phyloP scores from a whole-genome alignment of 163 green algal genomes.

The Prototheca wickerhamii region DNA sequence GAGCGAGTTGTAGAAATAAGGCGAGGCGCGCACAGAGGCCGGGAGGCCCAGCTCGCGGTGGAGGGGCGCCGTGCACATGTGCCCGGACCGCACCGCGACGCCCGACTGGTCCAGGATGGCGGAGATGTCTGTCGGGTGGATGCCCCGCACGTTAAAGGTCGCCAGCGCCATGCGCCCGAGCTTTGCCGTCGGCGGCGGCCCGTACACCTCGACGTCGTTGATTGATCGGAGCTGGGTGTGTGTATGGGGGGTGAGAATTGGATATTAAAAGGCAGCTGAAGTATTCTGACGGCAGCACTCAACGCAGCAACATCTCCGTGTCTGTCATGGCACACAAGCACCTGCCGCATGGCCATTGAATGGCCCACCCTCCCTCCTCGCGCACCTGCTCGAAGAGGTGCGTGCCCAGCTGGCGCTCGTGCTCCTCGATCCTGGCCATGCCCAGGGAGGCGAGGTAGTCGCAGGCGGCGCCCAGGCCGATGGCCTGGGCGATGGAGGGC shows the following conservation, averaged over 20 bases:
- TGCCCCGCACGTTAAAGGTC: conserved; percentile 87
- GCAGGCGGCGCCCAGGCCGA: conserved; percentile 84
- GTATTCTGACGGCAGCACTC: too few relatives aligned
- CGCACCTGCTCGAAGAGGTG: conserved; percentile 60
- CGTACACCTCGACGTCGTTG: conserved; percentile 74
- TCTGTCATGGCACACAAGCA: too few relatives aligned
- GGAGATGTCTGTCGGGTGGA: conserved; percentile 92
- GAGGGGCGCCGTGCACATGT: conserved; percentile 97
- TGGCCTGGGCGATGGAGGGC: conserved; percentile 87
- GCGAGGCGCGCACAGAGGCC: conserved; percentile 69
- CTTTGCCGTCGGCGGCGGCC: conserved; percentile 47
- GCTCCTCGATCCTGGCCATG: conserved; percentile 55
- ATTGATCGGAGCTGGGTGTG: conserved; percentile 53
- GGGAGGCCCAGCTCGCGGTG: conserved; percentile 70
- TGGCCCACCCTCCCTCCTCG: not conserved
- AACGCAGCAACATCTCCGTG: too few relatives aligned
- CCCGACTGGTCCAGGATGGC: conserved; percentile 81
- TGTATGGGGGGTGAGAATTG: not conserved
- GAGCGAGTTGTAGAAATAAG: conserved; percentile 93
- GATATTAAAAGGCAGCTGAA: not conserved
- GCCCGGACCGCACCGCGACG: conserved; percentile 83
- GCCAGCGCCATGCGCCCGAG: conserved; percentile 66
- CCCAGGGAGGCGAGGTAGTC: conserved; percentile 78
- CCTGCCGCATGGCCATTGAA: not conserved
- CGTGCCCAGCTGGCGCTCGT: conserved; percentile 72